These are phyloP conservation scores for Begonia fuchsioides DNA, from an alignment of 306 rosid species.

Conservation along the genomic window DNA sequence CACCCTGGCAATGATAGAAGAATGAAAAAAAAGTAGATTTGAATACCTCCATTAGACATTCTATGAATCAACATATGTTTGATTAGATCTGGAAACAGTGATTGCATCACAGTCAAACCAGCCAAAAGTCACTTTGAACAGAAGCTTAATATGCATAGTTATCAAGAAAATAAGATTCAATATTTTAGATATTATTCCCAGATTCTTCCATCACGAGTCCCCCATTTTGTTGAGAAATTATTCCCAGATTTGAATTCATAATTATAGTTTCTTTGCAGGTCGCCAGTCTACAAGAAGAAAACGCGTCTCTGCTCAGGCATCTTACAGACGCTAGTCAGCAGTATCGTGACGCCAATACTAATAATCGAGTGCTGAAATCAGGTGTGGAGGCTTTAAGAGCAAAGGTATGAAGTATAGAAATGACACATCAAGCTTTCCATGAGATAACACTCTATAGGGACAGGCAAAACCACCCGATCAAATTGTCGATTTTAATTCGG, in stretches of 20 bases:
- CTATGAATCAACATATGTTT: too few relatives aligned
- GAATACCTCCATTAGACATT: too few relatives aligned
- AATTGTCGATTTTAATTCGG: too few relatives aligned
- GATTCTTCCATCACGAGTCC: neutral
- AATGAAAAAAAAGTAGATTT: too few relatives aligned
- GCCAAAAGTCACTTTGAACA: neutral
- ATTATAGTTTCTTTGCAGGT: constrained; percentile 22
- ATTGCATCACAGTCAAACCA: neutral
- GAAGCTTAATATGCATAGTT: neutral
- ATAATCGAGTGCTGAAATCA: constrained; percentile 69
- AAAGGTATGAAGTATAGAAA: constrained; percentile 27
- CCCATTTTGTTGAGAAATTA: neutral
- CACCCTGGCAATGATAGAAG: too few relatives aligned
- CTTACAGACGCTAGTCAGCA: constrained; percentile 52
- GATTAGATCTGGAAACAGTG: too few relatives aligned
- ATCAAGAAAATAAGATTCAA: neutral
- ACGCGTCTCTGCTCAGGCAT: constrained; percentile 41
- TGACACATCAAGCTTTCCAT: neutral
- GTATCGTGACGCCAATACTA: constrained; percentile 54
- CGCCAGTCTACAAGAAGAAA: constrained; percentile 49
- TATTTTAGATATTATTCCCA: neutral
- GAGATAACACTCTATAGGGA: too few relatives aligned
- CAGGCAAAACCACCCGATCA: too few relatives aligned
- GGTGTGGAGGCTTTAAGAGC: constrained; percentile 91
- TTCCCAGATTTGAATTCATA: too few relatives aligned